Base-by-base conservation (phyloP, 345 rosid genomes). In the Lepidium africanum region DNA sequence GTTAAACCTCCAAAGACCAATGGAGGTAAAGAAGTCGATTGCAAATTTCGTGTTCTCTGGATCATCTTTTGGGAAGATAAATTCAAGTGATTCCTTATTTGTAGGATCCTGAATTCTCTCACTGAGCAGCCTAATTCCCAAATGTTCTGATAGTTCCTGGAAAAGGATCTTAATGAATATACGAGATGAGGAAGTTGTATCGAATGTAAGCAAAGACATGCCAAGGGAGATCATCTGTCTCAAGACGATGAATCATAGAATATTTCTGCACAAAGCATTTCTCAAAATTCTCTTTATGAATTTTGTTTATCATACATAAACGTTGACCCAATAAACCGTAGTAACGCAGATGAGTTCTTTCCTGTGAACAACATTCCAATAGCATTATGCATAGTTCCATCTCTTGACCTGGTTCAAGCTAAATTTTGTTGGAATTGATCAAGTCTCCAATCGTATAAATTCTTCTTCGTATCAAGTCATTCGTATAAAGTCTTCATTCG, bases 1-100 rank as follows among this genome's bases (percentile, higher is more conserved):
- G 96, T 92, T 65, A 89, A 85, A 35, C 96, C 96, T 76, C 96
- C 98, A 21, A n/a, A 92, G 91, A 35, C 98, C 98, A 78, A 90
- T 87, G 38, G 98, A 90, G 13, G 96, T 92, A 76, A 92, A 89
- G 69, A 89, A 92, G 76, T 92, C 90, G 48, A 90, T 88, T 45
- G 97, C 46, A 73, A 92, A 86, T 52, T 92, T 65, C 0, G 92
- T 88, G 81, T 90, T 92, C 87, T 90, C n/a, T 90, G 23, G 23
- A 21, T 21, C 2, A 21, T 21, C 23, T 21, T 21, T 21, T 21
- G 23, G 27, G 27, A 92, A 92, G 45, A 90, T 92, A 0, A 96
- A 84, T 45, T 91, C 96, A 12, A 79, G 82, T 0, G 96, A 84
- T 17, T 91, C 96, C 67, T 64, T n/a, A n/a, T n/a, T 21, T 21